phyloP scores from a whole-genome alignment of 192 early-diverging fungal genomes.

The Podila verticillata region DNA sequence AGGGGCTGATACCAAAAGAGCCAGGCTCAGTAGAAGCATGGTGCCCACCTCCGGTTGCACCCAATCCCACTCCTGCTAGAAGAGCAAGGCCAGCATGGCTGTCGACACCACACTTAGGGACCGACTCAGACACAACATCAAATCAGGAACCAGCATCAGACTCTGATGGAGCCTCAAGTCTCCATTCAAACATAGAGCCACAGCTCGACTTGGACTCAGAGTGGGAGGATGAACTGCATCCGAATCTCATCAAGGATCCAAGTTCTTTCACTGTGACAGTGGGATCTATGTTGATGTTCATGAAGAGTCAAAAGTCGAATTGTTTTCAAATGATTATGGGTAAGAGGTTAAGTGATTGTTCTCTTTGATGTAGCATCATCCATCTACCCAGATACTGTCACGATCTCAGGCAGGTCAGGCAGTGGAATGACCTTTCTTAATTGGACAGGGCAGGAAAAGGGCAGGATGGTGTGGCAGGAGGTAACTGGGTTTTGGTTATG shows the following conservation, averaged over 20 bases:
- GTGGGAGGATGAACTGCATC: constrained; percentile 7
- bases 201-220: constrained; percentile 2
- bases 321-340: constrained; percentile 11
- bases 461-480: no score
- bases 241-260: neutral
- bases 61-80: neutral
- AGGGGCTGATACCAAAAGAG: neutral
- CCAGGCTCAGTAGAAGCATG: neutral
- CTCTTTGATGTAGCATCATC: neutral
- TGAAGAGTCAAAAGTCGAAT: constrained; percentile 2
- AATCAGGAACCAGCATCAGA: neutral
- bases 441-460: no score
- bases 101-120: neutral
- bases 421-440: no score
- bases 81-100: neutral
- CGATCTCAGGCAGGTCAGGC: no score
- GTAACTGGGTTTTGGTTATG: no score
- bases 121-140: constrained; percentile 1
- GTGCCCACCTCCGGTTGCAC: neutral
- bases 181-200: neutral
- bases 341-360: neutral
- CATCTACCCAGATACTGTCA: no score
- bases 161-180: neutral
- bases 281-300: constrained; percentile 6
- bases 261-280: constrained; percentile 1